Evolutionary conservation across 2,329 filamentous ascomycete species (phyloP).

Genomic region (Diaporthe eres): DNA sequence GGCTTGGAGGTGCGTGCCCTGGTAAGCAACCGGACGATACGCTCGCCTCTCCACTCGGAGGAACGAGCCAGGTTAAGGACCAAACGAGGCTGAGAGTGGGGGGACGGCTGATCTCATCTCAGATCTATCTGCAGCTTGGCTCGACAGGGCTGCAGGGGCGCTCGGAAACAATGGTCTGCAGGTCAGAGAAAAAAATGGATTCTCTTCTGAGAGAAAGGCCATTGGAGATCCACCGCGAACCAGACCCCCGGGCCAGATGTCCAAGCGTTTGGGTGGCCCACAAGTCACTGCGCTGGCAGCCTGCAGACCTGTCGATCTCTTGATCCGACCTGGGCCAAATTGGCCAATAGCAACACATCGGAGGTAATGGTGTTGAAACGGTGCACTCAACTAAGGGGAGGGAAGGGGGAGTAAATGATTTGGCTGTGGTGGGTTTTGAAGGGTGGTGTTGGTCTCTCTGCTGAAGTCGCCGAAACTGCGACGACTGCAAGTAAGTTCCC

Average conservation of each 20-base stretch:
- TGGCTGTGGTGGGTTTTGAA: neutral
- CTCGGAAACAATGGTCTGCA: constrained; percentile 17
- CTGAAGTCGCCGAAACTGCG: neutral
- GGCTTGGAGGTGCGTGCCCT: neutral
- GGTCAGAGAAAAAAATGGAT: constrained; percentile 32
- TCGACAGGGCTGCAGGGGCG: constrained; percentile 34
- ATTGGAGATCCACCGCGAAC: constrained; percentile 39
- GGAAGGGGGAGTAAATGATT: neutral
- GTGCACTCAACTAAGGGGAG: neutral
- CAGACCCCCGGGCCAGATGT: constrained; percentile 18
- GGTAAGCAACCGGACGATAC: constrained; percentile 3
- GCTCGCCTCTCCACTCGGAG: constrained; percentile 31
- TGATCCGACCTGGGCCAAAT: neutral
- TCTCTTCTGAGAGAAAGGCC: constrained; percentile 28
- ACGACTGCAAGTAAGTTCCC: neutral
- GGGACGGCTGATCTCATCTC: constrained; percentile 34
- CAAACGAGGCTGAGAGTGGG: constrained; percentile 39
- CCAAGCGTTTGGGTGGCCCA: constrained; percentile 30
- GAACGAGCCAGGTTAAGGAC: constrained; percentile 1
- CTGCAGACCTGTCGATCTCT: constrained; percentile 11
- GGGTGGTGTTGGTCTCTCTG: neutral
- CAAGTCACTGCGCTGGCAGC: constrained; percentile 35
- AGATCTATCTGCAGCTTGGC: constrained; percentile 36
- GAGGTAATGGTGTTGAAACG: neutral
- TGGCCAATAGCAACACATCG: constrained; percentile 3